Conservation (phyloP, 176 grass and related monocot species). For the Aechmea fasciata region DNA sequence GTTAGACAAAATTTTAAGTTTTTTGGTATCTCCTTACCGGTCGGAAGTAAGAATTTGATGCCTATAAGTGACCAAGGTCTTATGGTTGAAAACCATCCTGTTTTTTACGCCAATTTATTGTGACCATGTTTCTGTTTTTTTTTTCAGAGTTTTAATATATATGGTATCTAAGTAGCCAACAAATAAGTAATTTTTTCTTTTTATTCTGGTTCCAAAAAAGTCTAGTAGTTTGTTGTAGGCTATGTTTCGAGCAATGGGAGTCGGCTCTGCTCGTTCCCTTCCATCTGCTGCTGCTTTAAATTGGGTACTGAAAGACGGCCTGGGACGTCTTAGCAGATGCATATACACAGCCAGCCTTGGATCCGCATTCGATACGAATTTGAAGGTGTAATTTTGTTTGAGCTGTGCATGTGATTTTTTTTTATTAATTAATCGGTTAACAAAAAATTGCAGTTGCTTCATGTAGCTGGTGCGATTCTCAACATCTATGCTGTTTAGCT, state of each 20-base stretch:
- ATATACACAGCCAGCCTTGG: conserved; percentile 9
- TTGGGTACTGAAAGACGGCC: conserved; percentile 15
- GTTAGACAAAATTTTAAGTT: too few relatives aligned
- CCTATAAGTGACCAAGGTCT: too few relatives aligned
- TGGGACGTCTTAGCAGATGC: conserved; percentile 6
- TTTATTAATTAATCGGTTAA: not conserved
- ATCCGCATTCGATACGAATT: conserved; percentile 10
- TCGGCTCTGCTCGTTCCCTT: not conserved
- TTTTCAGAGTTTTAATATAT: too few relatives aligned
- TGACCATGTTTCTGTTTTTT: too few relatives aligned
- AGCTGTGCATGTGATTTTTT: not conserved
- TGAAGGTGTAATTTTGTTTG: conserved; percentile 2
- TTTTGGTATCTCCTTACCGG: too few relatives aligned
- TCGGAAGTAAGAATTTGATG: too few relatives aligned
- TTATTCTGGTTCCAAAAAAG: not conserved
- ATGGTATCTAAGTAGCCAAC: not conserved
- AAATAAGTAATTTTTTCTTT: not conserved
- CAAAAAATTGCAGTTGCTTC: not conserved
- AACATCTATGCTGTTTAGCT: conserved; percentile 3
- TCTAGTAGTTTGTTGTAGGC: conserved; percentile 3
- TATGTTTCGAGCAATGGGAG: conserved; percentile 10
- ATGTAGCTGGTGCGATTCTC: not conserved
- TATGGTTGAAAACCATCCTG: too few relatives aligned
- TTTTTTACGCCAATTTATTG: too few relatives aligned
- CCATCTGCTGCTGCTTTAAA: conserved; percentile 6